Percentiles rank a stretch among this genome's conserved stretches.
phyloP scores from a whole-genome alignment of 2,329 filamentous ascomycete species.

The Fusarium staphyleae region DNA sequence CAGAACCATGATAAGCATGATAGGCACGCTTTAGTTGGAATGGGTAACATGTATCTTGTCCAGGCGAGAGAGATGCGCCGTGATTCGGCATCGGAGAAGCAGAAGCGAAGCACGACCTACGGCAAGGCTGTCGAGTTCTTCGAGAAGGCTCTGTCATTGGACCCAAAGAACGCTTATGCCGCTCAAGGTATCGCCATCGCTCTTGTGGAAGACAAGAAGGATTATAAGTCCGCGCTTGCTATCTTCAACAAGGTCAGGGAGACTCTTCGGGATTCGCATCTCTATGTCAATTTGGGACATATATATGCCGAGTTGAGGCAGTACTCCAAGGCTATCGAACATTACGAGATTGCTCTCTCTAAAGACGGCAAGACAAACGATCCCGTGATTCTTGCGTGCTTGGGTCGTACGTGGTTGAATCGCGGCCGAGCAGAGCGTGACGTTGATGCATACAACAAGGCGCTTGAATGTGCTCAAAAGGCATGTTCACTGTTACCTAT shows the following conservation, averaged over 20 bases:
- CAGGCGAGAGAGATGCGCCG: slow-evolving; percentile 94
- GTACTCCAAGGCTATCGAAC: slow-evolving; percentile 90
- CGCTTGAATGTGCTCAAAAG: slow-evolving; percentile 68
- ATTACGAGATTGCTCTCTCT: slow-evolving; percentile 84
- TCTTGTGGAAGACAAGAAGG: slow-evolving; percentile 91
- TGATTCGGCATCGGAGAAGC: slow-evolving; percentile 86
- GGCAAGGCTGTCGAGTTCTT: slow-evolving; percentile 97
- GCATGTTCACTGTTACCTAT: slow-evolving; percentile 49
- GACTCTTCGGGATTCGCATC: slow-evolving; percentile 84
- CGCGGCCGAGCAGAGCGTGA: slow-evolving; percentile 72
- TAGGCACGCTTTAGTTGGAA: slow-evolving; percentile 92
- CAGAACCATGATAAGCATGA: slow-evolving; percentile 97
- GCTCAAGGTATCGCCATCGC: slow-evolving; percentile 96
- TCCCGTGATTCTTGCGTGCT: slow-evolving; percentile 79
- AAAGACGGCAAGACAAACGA: slow-evolving; percentile 79
- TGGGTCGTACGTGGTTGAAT: slow-evolving; percentile 87
- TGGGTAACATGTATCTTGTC: slow-evolving; percentile 91
- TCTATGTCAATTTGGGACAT: slow-evolving; percentile 93
- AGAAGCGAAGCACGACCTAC: slow-evolving; percentile 87
- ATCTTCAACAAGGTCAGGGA: slow-evolving; percentile 92
- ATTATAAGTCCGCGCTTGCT: slow-evolving; percentile 79
- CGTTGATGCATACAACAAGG: slow-evolving; percentile 63
- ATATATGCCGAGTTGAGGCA: slow-evolving; percentile 91
- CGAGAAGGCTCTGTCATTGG: slow-evolving; percentile 94
- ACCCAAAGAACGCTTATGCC: slow-evolving; percentile 93